A percentile compares a stretch with the other conserved stretches of the same genome.
Conservation (phyloP, 495 filamentous ascomycete genomes). For the Corynascus novoguineensis region DNA sequence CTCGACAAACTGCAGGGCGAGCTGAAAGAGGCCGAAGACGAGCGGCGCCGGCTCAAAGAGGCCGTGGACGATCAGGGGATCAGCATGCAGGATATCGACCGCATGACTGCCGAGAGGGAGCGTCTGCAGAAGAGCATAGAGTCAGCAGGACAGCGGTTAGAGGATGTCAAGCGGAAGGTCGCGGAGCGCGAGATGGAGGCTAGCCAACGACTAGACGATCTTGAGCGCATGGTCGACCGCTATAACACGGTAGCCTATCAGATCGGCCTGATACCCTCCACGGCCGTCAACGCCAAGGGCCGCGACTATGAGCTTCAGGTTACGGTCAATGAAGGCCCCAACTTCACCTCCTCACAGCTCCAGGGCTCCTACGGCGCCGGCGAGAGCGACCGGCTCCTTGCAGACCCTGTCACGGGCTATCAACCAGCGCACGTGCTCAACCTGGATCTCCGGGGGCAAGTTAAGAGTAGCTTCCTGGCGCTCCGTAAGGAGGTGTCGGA, state of each 20-base stretch:
- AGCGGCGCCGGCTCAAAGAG: slow-evolving; percentile 70
- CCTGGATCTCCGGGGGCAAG: slow-evolving; percentile 72
- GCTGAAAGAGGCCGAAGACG: slow-evolving; percentile 71
- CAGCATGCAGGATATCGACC: slow-evolving; percentile 94
- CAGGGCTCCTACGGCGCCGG: slow-evolving; percentile 43
- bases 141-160: slow-evolving; percentile 62
- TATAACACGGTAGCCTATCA: slow-evolving; percentile 95
- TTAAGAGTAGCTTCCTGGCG: slow-evolving; percentile 69
- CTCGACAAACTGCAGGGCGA: slow-evolving; percentile 71
- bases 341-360: slow-evolving; percentile 67
- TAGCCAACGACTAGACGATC: slow-evolving; percentile 74
- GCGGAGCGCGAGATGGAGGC: slow-evolving; percentile 81
- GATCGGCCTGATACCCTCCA: slow-evolving; percentile 78
- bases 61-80: slow-evolving; percentile 88
- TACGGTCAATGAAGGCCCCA: slow-evolving; percentile 57
- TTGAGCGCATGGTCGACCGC: slow-evolving; percentile 76
- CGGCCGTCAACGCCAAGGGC: slow-evolving; percentile 79
- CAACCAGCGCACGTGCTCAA: slow-evolving; percentile 82
- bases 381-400: slow-evolving; percentile 61
- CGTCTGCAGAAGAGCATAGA: slow-evolving; percentile 81
- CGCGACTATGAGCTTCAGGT: slow-evolving; percentile 76
- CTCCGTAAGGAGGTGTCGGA: slow-evolving; percentile 86
- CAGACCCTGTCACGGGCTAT: slow-evolving; percentile 77
- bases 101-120: slow-evolving; percentile 92
- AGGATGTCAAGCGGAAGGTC: slow-evolving; percentile 75